phyloP scores from a whole-genome alignment of 805 yeast species.

The Blastobotrys muscicola region DNA sequence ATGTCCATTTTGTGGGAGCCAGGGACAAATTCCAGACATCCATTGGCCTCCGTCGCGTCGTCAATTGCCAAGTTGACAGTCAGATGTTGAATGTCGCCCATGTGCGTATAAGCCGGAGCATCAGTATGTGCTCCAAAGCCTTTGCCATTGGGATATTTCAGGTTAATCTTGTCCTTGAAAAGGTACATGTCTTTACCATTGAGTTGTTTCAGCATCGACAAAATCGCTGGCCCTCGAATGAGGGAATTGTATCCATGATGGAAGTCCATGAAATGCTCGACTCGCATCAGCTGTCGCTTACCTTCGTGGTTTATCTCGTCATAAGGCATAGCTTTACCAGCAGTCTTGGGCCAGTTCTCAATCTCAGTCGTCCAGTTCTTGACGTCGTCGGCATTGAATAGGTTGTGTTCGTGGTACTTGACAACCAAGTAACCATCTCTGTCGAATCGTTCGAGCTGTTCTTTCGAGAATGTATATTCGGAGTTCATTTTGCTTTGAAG shows the following conservation, averaged over 20 bases:
- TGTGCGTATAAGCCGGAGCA: slow-evolving; percentile 13
- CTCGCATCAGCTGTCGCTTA: slow-evolving; percentile 10
- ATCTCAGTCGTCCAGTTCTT: slow-evolving; percentile 9
- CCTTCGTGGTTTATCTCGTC: slow-evolving; percentile 11
- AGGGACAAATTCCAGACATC: slow-evolving; percentile 9
- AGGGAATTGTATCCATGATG: slow-evolving; percentile 6
- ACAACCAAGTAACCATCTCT: slow-evolving; percentile 8
- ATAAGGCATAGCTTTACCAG: slow-evolving; percentile 10
- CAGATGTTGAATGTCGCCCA: slow-evolving; percentile 9
- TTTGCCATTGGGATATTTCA: slow-evolving; percentile 8
- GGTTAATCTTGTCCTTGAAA: slow-evolving; percentile 13
- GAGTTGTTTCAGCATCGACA: slow-evolving; percentile 6
- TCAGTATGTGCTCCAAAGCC: slow-evolving; percentile 12
- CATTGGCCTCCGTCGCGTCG: slow-evolving; percentile 10
- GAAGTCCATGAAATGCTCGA: slow-evolving; percentile 8
- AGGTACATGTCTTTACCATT: slow-evolving; percentile 9
- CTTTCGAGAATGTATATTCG: not conserved
- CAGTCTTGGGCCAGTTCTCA: slow-evolving; percentile 6
- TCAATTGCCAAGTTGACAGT: slow-evolving; percentile 11
- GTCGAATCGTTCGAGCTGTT: slow-evolving; percentile 6
- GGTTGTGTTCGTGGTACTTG: slow-evolving; percentile 6
- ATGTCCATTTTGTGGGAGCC: slow-evolving; percentile 10
- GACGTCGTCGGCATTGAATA: slow-evolving; percentile 6
- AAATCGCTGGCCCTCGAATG: slow-evolving; percentile 8
- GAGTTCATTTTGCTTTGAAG: no score